Evolutionary conservation across 139 green algal genomes (phyloP).

Genomic region (Coccomyxa sp.): DNA sequence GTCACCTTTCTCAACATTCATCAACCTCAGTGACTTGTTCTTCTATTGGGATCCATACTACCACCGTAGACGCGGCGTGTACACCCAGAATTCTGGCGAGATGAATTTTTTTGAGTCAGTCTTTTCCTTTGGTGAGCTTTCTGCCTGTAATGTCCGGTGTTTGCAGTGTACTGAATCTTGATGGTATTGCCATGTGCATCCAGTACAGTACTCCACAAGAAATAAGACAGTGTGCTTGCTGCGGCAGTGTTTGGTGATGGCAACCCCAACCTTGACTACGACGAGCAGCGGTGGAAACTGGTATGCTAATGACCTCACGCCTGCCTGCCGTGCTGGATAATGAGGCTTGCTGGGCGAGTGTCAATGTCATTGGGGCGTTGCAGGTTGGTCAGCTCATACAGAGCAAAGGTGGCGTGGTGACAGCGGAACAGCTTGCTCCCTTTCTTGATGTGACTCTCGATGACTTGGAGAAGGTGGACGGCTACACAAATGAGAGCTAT

Average conservation of each 20-base stretch:
- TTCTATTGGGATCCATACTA: slow-evolving; percentile 70
- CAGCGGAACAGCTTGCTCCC: slow-evolving; percentile 91
- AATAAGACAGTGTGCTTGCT: neutral
- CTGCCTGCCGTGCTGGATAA: too few species aligned
- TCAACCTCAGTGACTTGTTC: slow-evolving; percentile 45
- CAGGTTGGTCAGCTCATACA: slow-evolving; percentile 48
- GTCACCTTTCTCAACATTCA: slow-evolving; percentile 10
- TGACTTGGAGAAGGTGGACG: slow-evolving; percentile 33
- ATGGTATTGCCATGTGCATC: neutral
- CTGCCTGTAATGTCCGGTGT: neutral
- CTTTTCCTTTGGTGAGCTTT: slow-evolving; percentile 74
- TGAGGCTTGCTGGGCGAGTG: neutral
- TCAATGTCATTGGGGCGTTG: neutral
- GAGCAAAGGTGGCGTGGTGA: slow-evolving; percentile 76
- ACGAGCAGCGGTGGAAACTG: slow-evolving; percentile 72
- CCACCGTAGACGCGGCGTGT: slow-evolving; percentile 26
- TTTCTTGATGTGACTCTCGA: slow-evolving; percentile 64
- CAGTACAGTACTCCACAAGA: neutral
- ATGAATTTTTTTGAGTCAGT: slow-evolving; percentile 79
- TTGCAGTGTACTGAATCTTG: too few species aligned
- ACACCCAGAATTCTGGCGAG: neutral
- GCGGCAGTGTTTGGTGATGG: slow-evolving; percentile 88
- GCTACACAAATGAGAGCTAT: slow-evolving; percentile 65
- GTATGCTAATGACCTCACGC: slow-evolving; percentile 19
- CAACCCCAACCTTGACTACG: slow-evolving; percentile 81